Conservation (phyloP, 345 rosid species). For the Diplotaxis tenuifolia region DNA sequence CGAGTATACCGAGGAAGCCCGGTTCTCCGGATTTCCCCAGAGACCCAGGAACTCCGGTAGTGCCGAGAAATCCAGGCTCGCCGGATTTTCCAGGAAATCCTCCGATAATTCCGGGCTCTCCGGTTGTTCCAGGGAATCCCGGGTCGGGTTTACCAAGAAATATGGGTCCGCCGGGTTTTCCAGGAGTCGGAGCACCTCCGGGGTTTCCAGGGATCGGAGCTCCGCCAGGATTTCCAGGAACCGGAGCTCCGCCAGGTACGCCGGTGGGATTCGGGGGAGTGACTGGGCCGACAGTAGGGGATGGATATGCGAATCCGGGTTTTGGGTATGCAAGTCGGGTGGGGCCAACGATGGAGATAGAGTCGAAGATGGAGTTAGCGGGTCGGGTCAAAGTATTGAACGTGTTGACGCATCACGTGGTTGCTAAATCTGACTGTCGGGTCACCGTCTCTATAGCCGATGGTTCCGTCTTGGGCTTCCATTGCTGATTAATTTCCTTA, state of each 20-base stretch:
- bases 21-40: not conserved
- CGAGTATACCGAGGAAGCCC: constrained; percentile 7
- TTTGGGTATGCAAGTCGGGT: constrained; percentile 43
- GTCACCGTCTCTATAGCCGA: constrained; percentile 67
- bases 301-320: constrained; percentile 38
- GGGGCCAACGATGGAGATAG: constrained; percentile 91
- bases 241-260: constrained; percentile 29
- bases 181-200: constrained; percentile 29
- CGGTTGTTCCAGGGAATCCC: constrained; percentile 14
- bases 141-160: constrained; percentile 22
- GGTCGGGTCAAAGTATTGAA: constrained; percentile 88
- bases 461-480: constrained; percentile 89
- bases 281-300: constrained; percentile 30
- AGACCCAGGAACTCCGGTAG: not conserved
- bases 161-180: constrained; percentile 35
- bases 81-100: constrained; percentile 21
- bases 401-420: constrained; percentile 79
- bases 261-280: constrained; percentile 32
- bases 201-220: constrained; percentile 27
- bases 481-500: constrained; percentile 47
- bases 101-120: constrained; percentile 16
- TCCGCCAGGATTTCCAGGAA: constrained; percentile 14
- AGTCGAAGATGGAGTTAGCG: constrained; percentile 63
- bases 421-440: constrained; percentile 62
- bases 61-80: constrained; percentile 27